phyloP scores from a whole-genome alignment of 257 asterid genomes.

The Solanum lignicaule region DNA sequence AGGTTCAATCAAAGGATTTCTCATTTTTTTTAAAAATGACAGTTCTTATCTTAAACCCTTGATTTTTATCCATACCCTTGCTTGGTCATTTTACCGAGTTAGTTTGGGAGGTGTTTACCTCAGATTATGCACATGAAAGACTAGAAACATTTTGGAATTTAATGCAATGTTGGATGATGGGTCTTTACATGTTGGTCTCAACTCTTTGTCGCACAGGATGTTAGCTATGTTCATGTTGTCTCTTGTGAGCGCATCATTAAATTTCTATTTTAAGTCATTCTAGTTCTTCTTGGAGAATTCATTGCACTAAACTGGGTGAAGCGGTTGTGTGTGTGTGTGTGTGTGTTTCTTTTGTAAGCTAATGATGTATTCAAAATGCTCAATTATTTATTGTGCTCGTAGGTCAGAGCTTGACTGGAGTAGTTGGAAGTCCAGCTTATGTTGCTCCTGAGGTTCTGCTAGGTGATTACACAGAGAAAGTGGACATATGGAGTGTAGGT shows the following conservation, averaged over 20 bases:
- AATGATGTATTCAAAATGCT: background rate
- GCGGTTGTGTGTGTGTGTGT: background rate
- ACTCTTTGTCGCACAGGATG: background rate
- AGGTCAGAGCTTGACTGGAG: slow-evolving; percentile 73
- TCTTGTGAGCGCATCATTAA: background rate
- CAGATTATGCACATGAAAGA: background rate
- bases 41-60: background rate
- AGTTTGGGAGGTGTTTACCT: background rate
- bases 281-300: background rate
- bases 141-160: background rate
- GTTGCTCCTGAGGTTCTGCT: slow-evolving; percentile 81
- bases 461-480: slow-evolving; percentile 79
- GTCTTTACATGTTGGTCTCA: background rate
- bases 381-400: slow-evolving; percentile 4
- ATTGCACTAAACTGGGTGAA: background rate
- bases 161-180: background rate
- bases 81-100: background rate
- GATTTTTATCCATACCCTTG: background rate
- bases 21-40: background rate
- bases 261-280: background rate
- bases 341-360: background rate
- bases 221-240: background rate
- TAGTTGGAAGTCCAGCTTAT: slow-evolving; percentile 90
- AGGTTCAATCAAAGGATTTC: background rate
- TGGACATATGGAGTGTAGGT: slow-evolving; percentile 91